phyloP scores from a whole-genome alignment of 208 protist species.

The Trypanosoma theileri region DNA sequence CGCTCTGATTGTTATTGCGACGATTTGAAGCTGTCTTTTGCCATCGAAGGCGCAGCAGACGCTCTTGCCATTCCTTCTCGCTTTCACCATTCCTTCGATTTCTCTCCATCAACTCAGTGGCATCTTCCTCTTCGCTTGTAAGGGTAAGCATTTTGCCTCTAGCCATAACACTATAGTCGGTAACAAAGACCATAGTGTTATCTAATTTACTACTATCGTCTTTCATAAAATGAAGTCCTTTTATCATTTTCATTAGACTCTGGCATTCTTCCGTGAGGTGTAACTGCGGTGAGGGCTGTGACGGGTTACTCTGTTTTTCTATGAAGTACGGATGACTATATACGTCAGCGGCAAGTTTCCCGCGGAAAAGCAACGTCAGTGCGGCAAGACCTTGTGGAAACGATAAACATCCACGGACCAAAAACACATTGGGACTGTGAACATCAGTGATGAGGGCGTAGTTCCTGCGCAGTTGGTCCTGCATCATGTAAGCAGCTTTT shows the following conservation, averaged over 20 bases:
- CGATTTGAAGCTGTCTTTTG: constrained; percentile 5
- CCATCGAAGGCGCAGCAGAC: constrained; percentile 6
- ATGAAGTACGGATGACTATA: constrained; percentile 88
- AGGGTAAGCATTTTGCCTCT: constrained; percentile 54
- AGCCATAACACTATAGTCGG: constrained; percentile 56
- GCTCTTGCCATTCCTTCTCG: constrained; percentile 18
- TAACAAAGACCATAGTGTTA: constrained; percentile 78
- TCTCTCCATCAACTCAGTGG: neutral
- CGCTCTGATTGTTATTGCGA: constrained; percentile 17
- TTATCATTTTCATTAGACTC: constrained; percentile 79
- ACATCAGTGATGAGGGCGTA: constrained; percentile 70
- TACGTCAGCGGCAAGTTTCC: constrained; percentile 60
- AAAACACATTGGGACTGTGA: constrained; percentile 46
- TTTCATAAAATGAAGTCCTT: constrained; percentile 80
- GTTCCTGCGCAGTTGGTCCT: constrained; percentile 71
- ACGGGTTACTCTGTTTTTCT: constrained; percentile 83
- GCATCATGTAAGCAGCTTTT: constrained; percentile 81
- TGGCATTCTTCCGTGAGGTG: constrained; percentile 87
- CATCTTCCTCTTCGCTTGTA: constrained; percentile 15
- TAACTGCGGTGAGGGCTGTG: constrained; percentile 79
- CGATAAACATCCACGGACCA: constrained; percentile 66
- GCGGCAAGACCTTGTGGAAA: constrained; percentile 73
- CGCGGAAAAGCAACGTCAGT: constrained; percentile 58
- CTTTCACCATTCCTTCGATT: constrained; percentile 10
- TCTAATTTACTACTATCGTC: constrained; percentile 81